Percentiles rank a stretch among this genome's conserved stretches.
Conservation (phyloP, 129 eudicot genomes). For the Arctium minus region DNA sequence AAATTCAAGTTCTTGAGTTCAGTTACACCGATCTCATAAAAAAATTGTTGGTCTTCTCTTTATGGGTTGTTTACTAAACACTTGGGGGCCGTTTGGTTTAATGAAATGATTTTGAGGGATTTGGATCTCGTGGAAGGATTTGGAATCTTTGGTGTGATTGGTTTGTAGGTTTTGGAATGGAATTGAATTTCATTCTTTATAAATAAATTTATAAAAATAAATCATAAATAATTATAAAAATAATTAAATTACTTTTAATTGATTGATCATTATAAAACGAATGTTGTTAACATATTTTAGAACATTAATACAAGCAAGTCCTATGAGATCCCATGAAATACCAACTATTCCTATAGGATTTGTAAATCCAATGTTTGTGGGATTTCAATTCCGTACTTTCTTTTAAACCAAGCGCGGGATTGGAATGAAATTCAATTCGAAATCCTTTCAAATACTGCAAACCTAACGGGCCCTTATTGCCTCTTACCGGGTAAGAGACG, state of each 20-base stretch:
- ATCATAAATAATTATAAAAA: no score
- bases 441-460: not conserved
- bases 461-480: not conserved
- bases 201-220: not conserved
- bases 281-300: not conserved
- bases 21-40: not conserved
- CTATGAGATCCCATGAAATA: not conserved
- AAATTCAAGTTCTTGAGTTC: not conserved
- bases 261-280: not conserved
- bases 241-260: not conserved
- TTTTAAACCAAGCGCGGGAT: not conserved
- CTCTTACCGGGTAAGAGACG: not conserved
- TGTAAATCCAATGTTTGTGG: not conserved
- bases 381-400: not conserved
- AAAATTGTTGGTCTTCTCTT: not conserved
- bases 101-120: not conserved
- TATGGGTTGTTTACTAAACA: not conserved
- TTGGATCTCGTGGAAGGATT: not conserved
- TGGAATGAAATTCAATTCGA: not conserved
- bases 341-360: not conserved
- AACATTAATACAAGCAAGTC: not conserved
- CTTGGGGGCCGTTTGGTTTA: not conserved
- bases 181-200: not conserved
- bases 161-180: not conserved
- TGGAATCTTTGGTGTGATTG: not conserved